Percentiles rank a stretch among this genome's conserved stretches.
phyloP scores from a whole-genome alignment of 768 basidiomycete species.

The Mycena galopus region DNA sequence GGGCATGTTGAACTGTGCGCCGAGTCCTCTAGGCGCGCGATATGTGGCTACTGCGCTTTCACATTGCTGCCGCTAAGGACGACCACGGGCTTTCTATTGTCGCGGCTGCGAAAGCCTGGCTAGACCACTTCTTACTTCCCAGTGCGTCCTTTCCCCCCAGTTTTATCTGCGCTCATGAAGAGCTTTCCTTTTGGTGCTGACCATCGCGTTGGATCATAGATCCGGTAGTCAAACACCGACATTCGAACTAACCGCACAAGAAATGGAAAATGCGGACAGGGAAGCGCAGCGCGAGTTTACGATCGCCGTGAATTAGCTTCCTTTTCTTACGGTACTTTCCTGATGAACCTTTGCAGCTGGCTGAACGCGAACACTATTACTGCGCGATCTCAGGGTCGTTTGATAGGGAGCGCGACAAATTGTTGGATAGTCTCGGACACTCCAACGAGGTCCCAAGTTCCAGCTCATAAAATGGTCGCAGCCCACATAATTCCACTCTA shows the following conservation, averaged over 20 bases:
- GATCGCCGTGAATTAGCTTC: slow-evolving; percentile 5
- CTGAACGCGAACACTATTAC: slow-evolving; percentile 16
- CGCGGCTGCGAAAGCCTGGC: slow-evolving; percentile 16
- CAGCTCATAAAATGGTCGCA: slow-evolving; percentile 16
- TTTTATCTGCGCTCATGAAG: background rate
- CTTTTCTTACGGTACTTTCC: slow-evolving; percentile 1
- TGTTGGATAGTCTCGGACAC: slow-evolving; percentile 1
- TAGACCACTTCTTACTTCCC: slow-evolving; percentile 17
- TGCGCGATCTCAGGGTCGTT: slow-evolving; percentile 12
- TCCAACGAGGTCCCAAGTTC: slow-evolving; percentile 9
- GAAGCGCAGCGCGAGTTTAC: slow-evolving; percentile 12
- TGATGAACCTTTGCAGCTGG: slow-evolving; percentile 7
- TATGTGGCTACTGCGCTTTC: slow-evolving; percentile 19
- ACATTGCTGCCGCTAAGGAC: slow-evolving; percentile 19
- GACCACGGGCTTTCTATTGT: slow-evolving; percentile 9
- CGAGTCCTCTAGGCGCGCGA: slow-evolving; percentile 9
- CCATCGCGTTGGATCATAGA: slow-evolving; percentile 2
- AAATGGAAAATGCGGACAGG: slow-evolving; percentile 10
- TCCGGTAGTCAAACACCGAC: slow-evolving; percentile 20
- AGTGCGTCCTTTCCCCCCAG: background rate
- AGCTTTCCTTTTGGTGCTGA: slow-evolving; percentile 1
- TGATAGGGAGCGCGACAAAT: slow-evolving; percentile 9
- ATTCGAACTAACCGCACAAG: slow-evolving; percentile 12
- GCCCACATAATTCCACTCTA: slow-evolving; percentile 16
- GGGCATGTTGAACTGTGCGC: slow-evolving; percentile 9